A percentile compares a stretch with the other conserved stretches of the same genome.
phyloP scores from a whole-genome alignment of 176 grass and related monocot genomes.

The Thinopyrum elongatum region DNA sequence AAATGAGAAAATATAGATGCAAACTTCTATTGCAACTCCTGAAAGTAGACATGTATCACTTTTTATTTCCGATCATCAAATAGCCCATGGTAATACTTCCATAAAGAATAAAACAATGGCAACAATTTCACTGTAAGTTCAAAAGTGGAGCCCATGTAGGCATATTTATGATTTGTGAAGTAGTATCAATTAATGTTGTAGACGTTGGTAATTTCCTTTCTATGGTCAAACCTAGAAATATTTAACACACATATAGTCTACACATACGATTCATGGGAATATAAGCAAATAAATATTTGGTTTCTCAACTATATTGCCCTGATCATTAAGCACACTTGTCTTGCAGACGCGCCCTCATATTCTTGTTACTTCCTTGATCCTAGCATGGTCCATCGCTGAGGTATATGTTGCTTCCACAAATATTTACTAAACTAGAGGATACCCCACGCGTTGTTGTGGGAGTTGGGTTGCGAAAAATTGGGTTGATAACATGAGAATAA shows the following conservation, averaged over 20 bases:
- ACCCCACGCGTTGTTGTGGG: too few relatives aligned
- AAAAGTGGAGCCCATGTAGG: neutral
- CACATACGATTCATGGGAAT: neutral
- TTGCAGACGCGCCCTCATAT: slow-evolving; percentile 59
- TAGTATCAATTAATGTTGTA: neutral
- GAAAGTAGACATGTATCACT: neutral
- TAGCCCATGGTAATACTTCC: neutral
- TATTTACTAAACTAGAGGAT: neutral
- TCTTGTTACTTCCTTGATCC: slow-evolving; percentile 52
- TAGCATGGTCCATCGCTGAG: slow-evolving; percentile 70
- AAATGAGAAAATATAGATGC: neutral
- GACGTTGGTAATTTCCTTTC: neutral
- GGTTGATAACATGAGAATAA: too few relatives aligned
- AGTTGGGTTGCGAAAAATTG: too few relatives aligned
- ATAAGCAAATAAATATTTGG: neutral
- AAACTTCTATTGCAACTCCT: neutral
- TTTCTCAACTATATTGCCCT: neutral
- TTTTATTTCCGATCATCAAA: neutral
- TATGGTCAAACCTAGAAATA: neutral
- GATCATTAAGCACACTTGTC: neutral
- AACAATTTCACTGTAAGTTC: neutral
- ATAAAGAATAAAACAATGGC: neutral
- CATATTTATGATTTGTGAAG: neutral
- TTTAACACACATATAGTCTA: neutral
- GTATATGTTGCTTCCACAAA: slow-evolving; percentile 9